phyloP scores from a whole-genome alignment of 371 early-diverging fungal genomes.

The Saksenaea vasiformis region DNA sequence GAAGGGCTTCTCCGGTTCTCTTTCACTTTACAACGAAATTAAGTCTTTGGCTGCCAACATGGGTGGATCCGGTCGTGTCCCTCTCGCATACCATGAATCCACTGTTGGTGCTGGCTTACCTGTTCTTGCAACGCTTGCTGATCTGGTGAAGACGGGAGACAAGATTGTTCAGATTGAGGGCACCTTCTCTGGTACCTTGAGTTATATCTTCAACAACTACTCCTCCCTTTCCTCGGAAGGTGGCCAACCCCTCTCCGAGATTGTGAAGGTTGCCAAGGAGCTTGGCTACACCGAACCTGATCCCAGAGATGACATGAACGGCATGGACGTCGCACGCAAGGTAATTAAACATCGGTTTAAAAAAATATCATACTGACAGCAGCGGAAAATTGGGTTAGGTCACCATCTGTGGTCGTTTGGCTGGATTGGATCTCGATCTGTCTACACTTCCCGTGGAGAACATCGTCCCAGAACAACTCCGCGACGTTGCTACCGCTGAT shows the following conservation, averaged over 20 bases:
- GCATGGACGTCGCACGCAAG: constrained; percentile 98
- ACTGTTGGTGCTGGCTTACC: constrained; percentile 99
- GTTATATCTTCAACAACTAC: constrained; percentile 95
- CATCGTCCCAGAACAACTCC: constrained; percentile 89
- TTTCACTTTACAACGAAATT: constrained; percentile 75
- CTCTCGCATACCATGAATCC: constrained; percentile 85
- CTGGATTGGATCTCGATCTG: constrained; percentile 77
- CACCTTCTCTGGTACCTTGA: constrained; percentile 95
- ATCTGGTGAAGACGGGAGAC: constrained; percentile 92
- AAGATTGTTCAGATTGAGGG: constrained; percentile 91
- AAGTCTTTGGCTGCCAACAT: constrained; percentile 47
- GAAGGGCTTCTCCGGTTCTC: constrained; percentile 86
- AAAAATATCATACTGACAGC: background rate
- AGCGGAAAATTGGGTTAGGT: constrained; percentile 37
- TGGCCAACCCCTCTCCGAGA: constrained; percentile 78
- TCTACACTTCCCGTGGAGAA: constrained; percentile 87
- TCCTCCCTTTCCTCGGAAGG: constrained; percentile 57
- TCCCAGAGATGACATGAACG: constrained; percentile 97
- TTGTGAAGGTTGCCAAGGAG: constrained; percentile 87
- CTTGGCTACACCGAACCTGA: constrained; percentile 98
- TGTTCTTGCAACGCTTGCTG: constrained; percentile 86
- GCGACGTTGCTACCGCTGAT: constrained; percentile 65
- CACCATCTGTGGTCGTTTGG: constrained; percentile 86
- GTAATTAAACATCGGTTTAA: constrained; percentile 28
- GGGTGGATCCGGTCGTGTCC: constrained; percentile 33